Conservation (phyloP, 306 rosid species). For the Trifolium dubium region DNA sequence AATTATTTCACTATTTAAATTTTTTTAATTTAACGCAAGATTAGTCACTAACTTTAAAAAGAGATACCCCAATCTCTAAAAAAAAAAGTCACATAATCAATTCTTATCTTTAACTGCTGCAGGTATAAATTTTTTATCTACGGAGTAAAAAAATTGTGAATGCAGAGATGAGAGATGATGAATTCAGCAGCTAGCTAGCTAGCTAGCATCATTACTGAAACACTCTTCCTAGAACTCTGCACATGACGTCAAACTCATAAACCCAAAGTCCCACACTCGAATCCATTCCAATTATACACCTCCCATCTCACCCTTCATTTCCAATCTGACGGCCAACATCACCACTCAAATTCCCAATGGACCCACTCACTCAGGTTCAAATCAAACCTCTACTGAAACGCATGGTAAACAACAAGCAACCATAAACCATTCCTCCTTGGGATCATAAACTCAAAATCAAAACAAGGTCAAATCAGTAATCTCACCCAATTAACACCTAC, state of each 20-base stretch:
- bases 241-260: constrained; percentile 39
- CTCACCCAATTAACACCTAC: background rate
- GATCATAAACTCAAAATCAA: constrained; percentile 28
- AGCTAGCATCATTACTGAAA: constrained; percentile 6
- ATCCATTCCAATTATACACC: constrained; percentile 44
- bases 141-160: no score
- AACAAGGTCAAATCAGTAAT: constrained; percentile 36
- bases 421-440: background rate
- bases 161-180: background rate
- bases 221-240: constrained; percentile 36
- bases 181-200: background rate
- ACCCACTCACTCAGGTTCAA: constrained; percentile 31
- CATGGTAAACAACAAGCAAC: constrained; percentile 27
- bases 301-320: constrained; percentile 35
- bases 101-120: no score
- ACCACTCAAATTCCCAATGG: constrained; percentile 4
- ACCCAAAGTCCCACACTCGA: background rate
- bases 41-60: no score
- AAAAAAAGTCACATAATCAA: no score
- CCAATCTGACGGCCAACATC: constrained; percentile 18
- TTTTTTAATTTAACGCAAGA: no score
- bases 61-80: no score
- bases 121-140: no score
- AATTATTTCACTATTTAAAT: no score
- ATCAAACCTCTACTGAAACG: constrained; percentile 36